Base-by-base conservation (phyloP, 257 asterid species). In the Thymus mandschuricus region DNA sequence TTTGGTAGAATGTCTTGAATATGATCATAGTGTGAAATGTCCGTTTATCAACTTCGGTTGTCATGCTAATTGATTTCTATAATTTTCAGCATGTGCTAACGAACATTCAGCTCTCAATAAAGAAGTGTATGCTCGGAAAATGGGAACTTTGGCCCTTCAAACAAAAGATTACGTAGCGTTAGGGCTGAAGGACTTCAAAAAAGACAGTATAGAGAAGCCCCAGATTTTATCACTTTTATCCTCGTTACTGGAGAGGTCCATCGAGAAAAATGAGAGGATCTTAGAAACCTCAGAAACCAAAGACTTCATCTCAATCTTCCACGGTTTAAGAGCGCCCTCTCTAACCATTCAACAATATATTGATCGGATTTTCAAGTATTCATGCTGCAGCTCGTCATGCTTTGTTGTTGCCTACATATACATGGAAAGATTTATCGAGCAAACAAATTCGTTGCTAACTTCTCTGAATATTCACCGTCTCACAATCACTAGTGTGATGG, bases 361-460 rank as follows among this genome's bases (percentile, higher is more conserved):
- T 41, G 93, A 88, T 62, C 91, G 98, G 60, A 92, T 94, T 65
- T 91, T 84, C 49, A 94, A 91, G 89, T 94, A 94, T 44, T 78
- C 98, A 0, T 75, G 90, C 77, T 94, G 98, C 89, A 94, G 98
- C 81, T 92, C 98, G 4, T 86, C 98, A 10, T 94, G 99, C 87
- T 88, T 91, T 30, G 81, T 91, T 27, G 75, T 91, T 9, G 99
- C 99, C 31, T 84, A 86, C 45, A 78, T 92, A 60, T 89, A 89
- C 51, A 51, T 86, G 72, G 98, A 90, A 45, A 85, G 87, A 78
- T 89, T 78, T 63, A 76, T 86, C 56, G 88, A 86, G 76, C 77
- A 63, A 52, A 87, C 87, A 13, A 66, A 76, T 62, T 38, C 83
- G 40, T 52, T 56, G 74, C 33, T 89, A 41, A 88, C 94, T 51